A percentile compares a stretch with the other conserved stretches of the same genome.
Conservation (phyloP, 2,329 filamentous ascomycete genomes). For the Cladosporium sp. region DNA sequence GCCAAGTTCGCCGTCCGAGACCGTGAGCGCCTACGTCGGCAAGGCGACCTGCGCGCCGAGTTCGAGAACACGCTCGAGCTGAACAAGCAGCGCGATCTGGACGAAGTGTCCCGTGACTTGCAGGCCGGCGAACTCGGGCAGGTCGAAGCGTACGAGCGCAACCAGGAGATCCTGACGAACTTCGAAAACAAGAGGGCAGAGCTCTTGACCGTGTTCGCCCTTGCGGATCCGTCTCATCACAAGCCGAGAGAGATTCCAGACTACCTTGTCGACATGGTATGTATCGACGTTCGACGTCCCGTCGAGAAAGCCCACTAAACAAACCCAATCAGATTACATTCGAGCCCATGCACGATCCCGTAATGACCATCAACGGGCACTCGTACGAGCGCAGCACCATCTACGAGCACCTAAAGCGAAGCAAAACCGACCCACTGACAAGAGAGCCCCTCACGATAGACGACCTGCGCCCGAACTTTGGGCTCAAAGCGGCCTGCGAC, state of each 20-base stretch:
- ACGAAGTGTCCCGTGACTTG: slow-evolving; percentile 24
- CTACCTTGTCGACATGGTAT: slow-evolving; percentile 62
- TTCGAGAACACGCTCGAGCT: slow-evolving; percentile 48
- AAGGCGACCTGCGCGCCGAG: slow-evolving; percentile 54
- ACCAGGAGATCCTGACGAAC: slow-evolving; percentile 37
- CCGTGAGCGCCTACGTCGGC: slow-evolving; percentile 50
- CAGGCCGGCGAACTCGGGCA: slow-evolving; percentile 34
- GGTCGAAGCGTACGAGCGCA: slow-evolving; percentile 43
- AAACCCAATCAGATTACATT: slow-evolving; percentile 22
- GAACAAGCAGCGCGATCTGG: slow-evolving; percentile 41
- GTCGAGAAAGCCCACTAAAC: not conserved
- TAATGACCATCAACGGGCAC: slow-evolving; percentile 71
- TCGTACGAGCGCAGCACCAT: slow-evolving; percentile 85
- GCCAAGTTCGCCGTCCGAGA: slow-evolving; percentile 77
- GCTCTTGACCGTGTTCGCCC: slow-evolving; percentile 41
- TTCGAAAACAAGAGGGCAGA: slow-evolving; percentile 39
- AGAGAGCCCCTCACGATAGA: slow-evolving; percentile 61
- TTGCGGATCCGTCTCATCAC: slow-evolving; percentile 41
- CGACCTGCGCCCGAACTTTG: slow-evolving; percentile 76
- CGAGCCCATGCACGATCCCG: slow-evolving; percentile 37
- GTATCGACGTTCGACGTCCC: not conserved
- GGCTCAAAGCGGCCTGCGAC: slow-evolving; percentile 71
- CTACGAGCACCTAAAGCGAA: slow-evolving; percentile 73
- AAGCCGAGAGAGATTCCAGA: slow-evolving; percentile 59
- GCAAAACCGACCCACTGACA: slow-evolving; percentile 74